Evolutionary conservation across 2,329 filamentous ascomycete genomes (phyloP), one percentile per base, ranked within the genome.

Genomic region (Polychaeton citri): DNA sequence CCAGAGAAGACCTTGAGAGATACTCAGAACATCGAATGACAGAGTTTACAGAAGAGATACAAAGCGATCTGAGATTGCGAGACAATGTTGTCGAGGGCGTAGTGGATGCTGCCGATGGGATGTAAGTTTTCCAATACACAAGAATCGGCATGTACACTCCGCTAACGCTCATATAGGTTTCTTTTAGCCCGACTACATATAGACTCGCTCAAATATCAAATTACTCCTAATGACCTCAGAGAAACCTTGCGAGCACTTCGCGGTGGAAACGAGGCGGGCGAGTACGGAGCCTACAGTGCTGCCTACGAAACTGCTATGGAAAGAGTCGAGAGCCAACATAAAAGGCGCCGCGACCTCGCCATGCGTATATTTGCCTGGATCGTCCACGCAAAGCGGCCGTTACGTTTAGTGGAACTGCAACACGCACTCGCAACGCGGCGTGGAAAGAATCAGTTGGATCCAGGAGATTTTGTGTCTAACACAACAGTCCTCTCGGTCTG

Each of bases 221-320:
- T 20, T 21, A 55, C 58, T 0, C 30, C 36, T 0, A 63, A 59
- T 31, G 49, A 45, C 1, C 42, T 71, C 4, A 40, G 43, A 19
- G 35, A 16, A 1, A 49, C 55, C 2, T 41, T 70, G 2, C 9
- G 38, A 19, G 48, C 42, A 0, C 42, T 69, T 0, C 42, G 50
- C 0, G 53, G 30, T 10, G 57, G 56, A 6, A 44, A 48, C 3
- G 34, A 47, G 9, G n/a, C n/a, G n/a, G n/a, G n/a, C n/a, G n/a
- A n/a, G n/a, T n/a, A n/a, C n/a, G n/a, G n/a, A n/a, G 53, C 50
- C 3, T 60, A 63, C 12, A 47, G 62, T 12, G 4, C 43, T 8
- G 59, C 60, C 0, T 74, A 73, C 32, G 38, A 54, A 0, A 41
- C 59, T 0, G 58, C 61, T 0, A 62, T 71, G 48, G 26, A 59